These are phyloP conservation scores for Blastomyces percursus DNA, from an alignment of 2,329 filamentous ascomycete genomes.

Conservation along the genomic window DNA sequence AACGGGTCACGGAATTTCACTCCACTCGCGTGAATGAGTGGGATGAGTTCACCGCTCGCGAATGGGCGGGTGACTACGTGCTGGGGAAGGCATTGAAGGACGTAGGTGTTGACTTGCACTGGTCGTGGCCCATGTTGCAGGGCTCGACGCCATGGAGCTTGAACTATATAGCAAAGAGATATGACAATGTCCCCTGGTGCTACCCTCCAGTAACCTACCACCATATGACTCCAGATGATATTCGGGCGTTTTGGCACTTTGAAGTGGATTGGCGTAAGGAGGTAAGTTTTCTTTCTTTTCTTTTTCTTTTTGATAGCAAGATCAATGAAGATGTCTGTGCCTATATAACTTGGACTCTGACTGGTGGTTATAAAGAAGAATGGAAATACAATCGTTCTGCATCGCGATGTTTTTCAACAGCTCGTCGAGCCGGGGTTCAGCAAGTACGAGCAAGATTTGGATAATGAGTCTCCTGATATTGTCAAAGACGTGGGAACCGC, in stretches of 20 bases:
- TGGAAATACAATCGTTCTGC: conserved; percentile 1
- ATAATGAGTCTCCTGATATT: conserved; percentile 8
- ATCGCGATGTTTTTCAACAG: conserved; percentile 10
- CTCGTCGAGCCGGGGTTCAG: conserved; percentile 6
- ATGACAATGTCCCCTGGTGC: conserved; percentile 37
- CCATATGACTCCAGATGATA: conserved; percentile 36
- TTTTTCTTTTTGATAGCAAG: neutral
- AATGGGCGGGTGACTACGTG: conserved; percentile 43
- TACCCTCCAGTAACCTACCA: conserved; percentile 42
- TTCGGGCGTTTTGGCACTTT: conserved; percentile 36
- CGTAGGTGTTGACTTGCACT: conserved; percentile 36
- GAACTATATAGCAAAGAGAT: conserved; percentile 31
- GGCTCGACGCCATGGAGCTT: conserved; percentile 35
- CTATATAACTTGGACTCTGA: neutral
- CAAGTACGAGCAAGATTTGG: conserved; percentile 7
- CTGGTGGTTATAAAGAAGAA: conserved; percentile 3
- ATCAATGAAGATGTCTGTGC: neutral
- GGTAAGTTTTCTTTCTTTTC: neutral
- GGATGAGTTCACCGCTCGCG: conserved; percentile 36
- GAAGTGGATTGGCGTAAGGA: conserved; percentile 32
- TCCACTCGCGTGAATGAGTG: conserved; percentile 32
- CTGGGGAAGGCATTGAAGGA: conserved; percentile 39
- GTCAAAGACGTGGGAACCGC: neutral
- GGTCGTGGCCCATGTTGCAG: conserved; percentile 40
- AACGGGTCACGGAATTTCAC: conserved; percentile 34